Conservation (phyloP, 441 rosid genomes). For the Pelargonium myrrhifolium region DNA sequence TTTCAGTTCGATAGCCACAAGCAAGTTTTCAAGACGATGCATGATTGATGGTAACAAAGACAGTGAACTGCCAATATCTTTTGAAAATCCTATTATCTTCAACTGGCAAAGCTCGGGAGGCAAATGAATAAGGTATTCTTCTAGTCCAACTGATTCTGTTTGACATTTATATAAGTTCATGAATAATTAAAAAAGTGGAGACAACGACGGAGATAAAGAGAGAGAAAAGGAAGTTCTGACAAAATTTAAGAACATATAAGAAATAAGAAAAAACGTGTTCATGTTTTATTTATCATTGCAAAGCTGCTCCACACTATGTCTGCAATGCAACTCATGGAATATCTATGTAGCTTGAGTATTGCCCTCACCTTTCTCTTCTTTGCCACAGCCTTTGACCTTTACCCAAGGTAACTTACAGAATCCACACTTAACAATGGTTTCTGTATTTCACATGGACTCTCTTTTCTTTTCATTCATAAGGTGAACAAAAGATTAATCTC, state of each 20-base stretch:
- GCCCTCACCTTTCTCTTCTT: neutral
- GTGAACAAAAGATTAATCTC: neutral
- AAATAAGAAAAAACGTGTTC: constrained; percentile 1
- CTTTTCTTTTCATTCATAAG: neutral
- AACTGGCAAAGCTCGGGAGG: constrained; percentile 86
- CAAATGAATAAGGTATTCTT: constrained; percentile 68
- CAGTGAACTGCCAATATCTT: constrained; percentile 86
- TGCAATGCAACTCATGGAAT: neutral
- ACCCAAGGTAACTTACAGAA: neutral
- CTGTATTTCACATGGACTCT: neutral
- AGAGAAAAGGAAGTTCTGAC: constrained; percentile 1
- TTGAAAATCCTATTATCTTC: constrained; percentile 83
- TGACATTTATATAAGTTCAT: constrained; percentile 15
- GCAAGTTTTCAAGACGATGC: constrained; percentile 88
- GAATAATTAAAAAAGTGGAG: constrained; percentile 11
- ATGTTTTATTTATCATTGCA: neutral
- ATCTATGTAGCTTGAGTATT: neutral
- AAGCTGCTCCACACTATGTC: neutral
- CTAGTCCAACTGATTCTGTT: constrained; percentile 64
- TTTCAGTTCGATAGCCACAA: constrained; percentile 90
- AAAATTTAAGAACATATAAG: neutral
- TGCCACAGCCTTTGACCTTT: neutral
- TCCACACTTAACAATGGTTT: neutral
- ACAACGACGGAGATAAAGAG: constrained; percentile 8
- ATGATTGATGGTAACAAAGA: constrained; percentile 89